These are phyloP conservation scores for Ceratocystis harringtonii DNA, from an alignment of 2,329 filamentous ascomycete genomes.

Conservation along the genomic window DNA sequence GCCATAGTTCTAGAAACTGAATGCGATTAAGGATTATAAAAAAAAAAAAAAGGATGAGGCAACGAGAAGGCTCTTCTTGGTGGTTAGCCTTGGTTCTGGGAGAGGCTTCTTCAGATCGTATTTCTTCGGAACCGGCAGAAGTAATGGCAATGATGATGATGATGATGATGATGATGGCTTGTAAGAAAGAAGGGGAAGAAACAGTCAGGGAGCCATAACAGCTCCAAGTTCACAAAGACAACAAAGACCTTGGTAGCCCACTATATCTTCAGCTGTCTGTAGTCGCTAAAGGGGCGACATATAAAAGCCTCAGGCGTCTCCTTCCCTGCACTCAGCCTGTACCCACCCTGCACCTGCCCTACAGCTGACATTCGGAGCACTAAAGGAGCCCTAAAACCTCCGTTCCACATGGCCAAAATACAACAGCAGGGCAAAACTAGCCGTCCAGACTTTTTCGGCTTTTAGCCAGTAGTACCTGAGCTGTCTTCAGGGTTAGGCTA, in stretches of 20 bases:
- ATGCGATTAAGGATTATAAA: too few relatives aligned
- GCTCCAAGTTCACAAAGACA: background rate
- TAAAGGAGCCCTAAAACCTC: background rate
- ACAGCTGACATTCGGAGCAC: background rate
- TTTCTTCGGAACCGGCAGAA: background rate
- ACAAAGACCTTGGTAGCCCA: background rate
- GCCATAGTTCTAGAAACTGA: too few relatives aligned
- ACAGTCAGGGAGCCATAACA: too few relatives aligned
- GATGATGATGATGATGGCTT: background rate
- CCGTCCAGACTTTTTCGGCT: background rate
- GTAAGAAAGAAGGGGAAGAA: background rate
- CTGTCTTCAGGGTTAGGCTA: background rate
- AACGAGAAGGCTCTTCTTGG: background rate
- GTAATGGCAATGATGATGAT: background rate
- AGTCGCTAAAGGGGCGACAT: background rate
- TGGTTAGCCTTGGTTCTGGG: background rate
- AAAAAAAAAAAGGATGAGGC: background rate
- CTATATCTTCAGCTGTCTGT: background rate
- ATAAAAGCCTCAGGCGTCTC: background rate
- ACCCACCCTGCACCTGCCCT: background rate
- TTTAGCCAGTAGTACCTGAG: background rate
- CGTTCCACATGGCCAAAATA: background rate
- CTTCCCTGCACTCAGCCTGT: background rate
- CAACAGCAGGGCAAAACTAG: background rate
- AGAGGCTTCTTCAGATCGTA: background rate